These are phyloP conservation scores for Trichosporon sp. DNA, from an alignment of 1,284 basidiomycete species.

Conservation along the genomic window DNA sequence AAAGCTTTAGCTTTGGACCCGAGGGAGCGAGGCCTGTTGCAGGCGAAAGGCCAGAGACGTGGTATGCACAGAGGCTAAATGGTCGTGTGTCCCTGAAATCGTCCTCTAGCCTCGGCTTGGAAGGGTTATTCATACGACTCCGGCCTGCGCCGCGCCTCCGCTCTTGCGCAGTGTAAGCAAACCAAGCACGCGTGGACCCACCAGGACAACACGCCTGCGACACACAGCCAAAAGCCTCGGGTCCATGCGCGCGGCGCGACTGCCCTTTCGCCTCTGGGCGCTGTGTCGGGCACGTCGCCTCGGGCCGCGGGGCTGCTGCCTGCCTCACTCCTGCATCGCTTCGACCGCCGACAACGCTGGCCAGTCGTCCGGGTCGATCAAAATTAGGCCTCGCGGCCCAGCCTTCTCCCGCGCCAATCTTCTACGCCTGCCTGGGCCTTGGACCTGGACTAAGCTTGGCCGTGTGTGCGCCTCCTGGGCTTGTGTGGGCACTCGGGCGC, in stretches of 20 bases:
- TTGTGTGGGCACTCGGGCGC: background rate
- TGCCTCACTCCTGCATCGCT: background rate
- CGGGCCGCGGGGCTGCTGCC: background rate
- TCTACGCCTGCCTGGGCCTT: background rate
- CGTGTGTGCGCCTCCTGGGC: background rate
- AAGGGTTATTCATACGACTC: conserved; percentile 1
- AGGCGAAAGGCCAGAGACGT: conserved; percentile 3
- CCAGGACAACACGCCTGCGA: background rate
- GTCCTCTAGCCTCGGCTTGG: conserved; percentile 10
- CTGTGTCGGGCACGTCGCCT: too few relatives aligned
- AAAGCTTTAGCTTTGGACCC: background rate
- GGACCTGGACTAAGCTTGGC: background rate
- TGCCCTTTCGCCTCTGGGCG: background rate
- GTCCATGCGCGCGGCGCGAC: background rate
- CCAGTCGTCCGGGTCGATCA: conserved; percentile 9
- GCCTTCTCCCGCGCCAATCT: conserved; percentile 11
- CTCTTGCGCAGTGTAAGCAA: background rate
- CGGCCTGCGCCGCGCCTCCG: conserved; percentile 4
- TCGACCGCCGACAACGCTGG: background rate
- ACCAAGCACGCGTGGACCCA: conserved; percentile 6
- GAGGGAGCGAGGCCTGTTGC: background rate
- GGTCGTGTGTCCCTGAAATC: background rate
- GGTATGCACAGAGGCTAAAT: conserved; percentile 2
- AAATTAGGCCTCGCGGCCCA: conserved; percentile 5
- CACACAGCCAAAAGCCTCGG: background rate